Base-by-base conservation (phyloP, 768 basidiomycete genomes). In the Lactarius quietus region DNA sequence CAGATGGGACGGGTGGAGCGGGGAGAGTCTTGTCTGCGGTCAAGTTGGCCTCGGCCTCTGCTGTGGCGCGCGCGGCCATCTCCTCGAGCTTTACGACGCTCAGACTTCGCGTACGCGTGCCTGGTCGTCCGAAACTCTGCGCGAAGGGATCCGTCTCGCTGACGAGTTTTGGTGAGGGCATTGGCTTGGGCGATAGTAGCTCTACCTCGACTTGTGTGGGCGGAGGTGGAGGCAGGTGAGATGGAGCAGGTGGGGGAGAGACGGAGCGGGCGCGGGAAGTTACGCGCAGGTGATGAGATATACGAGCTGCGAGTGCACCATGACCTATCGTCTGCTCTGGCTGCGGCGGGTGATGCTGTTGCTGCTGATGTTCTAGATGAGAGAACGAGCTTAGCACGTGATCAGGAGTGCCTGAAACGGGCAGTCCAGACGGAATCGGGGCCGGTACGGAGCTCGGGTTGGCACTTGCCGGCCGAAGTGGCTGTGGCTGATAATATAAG, bases 1-100 rank as follows among this genome's bases (percentile, higher is more conserved):
- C 76, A 6, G 81, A 82, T 1, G 83, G 83, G 4, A 84, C 79
- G 28, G 86, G 86, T 1, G 84, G 87, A 0, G 73, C 74, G 20
- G 87, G 86, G 1, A 89, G 78, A 14, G 86, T 88, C 33, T 90
- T 33, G 8, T 33, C 33, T 8, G 33, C 33, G 4, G 33, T 8
- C 33, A 39, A 77, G n/a, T 80, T 67, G 38, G 60, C 45, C 39
- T 65, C 55, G 3, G 29, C n/a, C 55, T 65, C 64, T 28, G 60
- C 59, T 5, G 48, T 38, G 17, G 60, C 66, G 0, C 83, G 85
- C 36, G 84, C 87, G 0, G 88, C 90, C 80, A 93, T 85, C 73
- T 82, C 80, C 76, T 93, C 92, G 59, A 93, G 78, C 66, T 81
- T 78, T 64, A 84, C 84, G 8, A 93, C 89, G n/a, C 84, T 75